phyloP scores from a whole-genome alignment of 495 filamentous ascomycete genomes.

The Penicillium steckii region DNA sequence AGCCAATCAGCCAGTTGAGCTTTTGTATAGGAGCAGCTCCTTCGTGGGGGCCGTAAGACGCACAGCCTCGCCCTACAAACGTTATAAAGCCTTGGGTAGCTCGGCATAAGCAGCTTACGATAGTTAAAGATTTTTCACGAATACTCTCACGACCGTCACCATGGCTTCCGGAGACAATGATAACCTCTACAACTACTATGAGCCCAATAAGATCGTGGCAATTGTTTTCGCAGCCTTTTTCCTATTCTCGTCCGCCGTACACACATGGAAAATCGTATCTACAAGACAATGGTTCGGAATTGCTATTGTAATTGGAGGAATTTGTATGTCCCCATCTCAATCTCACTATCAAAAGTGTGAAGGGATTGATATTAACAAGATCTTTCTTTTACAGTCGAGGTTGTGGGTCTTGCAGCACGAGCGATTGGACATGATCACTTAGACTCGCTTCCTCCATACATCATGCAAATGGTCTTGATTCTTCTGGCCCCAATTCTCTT shows the following conservation, averaged over 20 bases:
- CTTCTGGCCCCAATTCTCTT: conserved; percentile 21
- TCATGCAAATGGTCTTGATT: conserved; percentile 7
- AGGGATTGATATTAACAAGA: background rate
- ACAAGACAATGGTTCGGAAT: conserved; percentile 11
- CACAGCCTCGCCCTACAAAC: background rate
- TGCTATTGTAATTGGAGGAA: conserved; percentile 1
- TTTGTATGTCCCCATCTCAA: conserved; percentile 1
- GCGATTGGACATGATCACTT: background rate
- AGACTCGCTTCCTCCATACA: background rate
- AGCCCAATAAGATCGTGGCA: background rate
- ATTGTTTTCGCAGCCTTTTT: conserved; percentile 5
- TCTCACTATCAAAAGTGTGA: background rate
- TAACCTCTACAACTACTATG: conserved; percentile 9
- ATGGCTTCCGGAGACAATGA: background rate
- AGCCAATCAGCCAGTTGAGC: background rate
- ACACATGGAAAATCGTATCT: conserved; percentile 2
- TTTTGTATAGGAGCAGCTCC: background rate
- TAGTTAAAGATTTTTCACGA: background rate
- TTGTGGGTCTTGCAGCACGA: conserved; percentile 3
- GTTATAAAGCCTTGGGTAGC: background rate
- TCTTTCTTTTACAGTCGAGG: background rate
- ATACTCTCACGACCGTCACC: background rate
- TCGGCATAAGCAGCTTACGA: background rate
- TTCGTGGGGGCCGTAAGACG: background rate
- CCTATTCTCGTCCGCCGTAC: background rate